Evolutionary conservation across 23 red algal genomes (phyloP), one percentile per base, ranked within the genome.

Genomic region (Rhodosorus marinus): DNA sequence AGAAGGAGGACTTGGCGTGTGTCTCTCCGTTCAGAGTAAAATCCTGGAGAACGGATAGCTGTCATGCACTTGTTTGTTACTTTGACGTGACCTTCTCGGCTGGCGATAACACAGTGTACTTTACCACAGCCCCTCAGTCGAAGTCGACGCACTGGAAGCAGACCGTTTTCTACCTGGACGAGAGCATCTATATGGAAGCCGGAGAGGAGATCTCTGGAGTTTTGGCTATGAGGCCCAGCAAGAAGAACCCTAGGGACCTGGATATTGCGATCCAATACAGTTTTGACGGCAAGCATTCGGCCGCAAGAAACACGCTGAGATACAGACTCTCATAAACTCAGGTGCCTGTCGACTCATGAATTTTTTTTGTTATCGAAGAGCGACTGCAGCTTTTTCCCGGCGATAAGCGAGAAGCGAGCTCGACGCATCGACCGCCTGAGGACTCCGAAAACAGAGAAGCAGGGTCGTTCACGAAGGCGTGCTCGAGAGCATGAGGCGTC

Each of bases 131-230:
- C 20, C 88, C 88, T 21, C 49, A 71, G 32, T 34, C 69, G 7
- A 52, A 59, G 8, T 50, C 62, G 5, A 95, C 77, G 7, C 88
- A 95, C 53, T 95, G 88, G 88, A 95, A 95, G 72, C 88, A 95
- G 49, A 83, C 88, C n/a, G 88, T 95, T 24, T 56, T 95, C 20
- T 95, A 95, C 52, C 47, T 95, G 42, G 88, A 95, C 43, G 26
- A 54, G 41, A 67, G 74, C 21, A 63, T 95, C 53, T 56, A 68
- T 17, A 55, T 95, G 28, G 59, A 48, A 25, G 40, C 66, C 1
- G 88, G 76, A 6, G 88, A 95, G 51, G 33, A 28, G 3, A 62
- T 95, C 24, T 57, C 59, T n/a, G 88, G 88, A 9, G 70, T 72
- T 20, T 56, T 95, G 25, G 88, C 77, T 1, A 81, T 78, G 48